Conservation (phyloP, 148 eudicot species). For the Gaultheria prostrata region DNA sequence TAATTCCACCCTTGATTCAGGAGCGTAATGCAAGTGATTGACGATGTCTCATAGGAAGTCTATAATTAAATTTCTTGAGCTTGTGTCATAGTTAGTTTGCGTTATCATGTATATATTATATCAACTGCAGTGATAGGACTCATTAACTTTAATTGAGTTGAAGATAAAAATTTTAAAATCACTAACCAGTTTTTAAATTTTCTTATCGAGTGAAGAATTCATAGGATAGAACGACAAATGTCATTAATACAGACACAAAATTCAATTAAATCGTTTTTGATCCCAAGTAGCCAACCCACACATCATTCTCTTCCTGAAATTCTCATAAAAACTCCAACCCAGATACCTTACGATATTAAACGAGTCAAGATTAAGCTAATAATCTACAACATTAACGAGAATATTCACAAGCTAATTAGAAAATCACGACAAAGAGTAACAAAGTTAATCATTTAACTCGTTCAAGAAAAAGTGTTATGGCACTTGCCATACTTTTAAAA, state of each 20-base stretch:
- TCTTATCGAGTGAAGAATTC: neutral
- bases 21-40: neutral
- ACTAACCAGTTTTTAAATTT: neutral
- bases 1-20: too few species aligned
- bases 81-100: neutral
- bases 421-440: neutral
- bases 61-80: neutral
- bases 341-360: neutral
- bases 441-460: neutral
- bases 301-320: neutral
- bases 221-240: neutral
- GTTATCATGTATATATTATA: neutral
- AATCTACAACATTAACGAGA: neutral
- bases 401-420: neutral
- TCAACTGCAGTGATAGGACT: neutral
- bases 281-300: neutral
- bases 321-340: neutral
- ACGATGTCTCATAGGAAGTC: neutral
- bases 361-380: neutral
- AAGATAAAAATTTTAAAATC: neutral
- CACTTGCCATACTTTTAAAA: neutral
- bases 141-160: neutral
- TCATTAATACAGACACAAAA: neutral
- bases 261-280: neutral
- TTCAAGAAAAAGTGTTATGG: neutral